A percentile compares a stretch with the other conserved stretches of the same genome.
These are phyloP conservation scores for Mortierella sp. DNA, from an alignment of 371 early-diverging fungal genomes.

Conservation along the genomic window DNA sequence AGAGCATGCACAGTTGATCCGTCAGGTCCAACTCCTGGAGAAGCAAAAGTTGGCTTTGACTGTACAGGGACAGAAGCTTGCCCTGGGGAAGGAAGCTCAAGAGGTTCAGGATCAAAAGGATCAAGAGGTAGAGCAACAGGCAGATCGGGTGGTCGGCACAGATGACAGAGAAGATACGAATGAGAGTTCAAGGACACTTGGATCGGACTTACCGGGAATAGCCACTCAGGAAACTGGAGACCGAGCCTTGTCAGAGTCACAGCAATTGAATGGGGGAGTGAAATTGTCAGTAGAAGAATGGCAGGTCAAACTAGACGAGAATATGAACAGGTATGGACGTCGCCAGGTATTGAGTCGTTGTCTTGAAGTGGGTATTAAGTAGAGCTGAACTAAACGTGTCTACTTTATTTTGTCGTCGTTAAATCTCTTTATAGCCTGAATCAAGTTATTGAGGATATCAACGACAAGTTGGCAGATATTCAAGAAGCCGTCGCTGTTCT, in stretches of 20 bases:
- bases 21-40: slow-evolving; percentile 42
- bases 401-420: no score
- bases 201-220: neutral
- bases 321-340: slow-evolving; percentile 30
- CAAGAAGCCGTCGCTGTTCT: slow-evolving; percentile 46
- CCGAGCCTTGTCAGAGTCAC: slow-evolving; percentile 1
- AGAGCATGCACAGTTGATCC: slow-evolving; percentile 49
- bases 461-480: slow-evolving; percentile 48
- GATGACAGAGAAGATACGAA: slow-evolving; percentile 2
- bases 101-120: slow-evolving; percentile 31
- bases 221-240: neutral
- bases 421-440: slow-evolving; percentile 18
- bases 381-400: no score
- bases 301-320: slow-evolving; percentile 38
- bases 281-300: slow-evolving; percentile 33
- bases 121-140: slow-evolving; percentile 19
- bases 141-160: slow-evolving; percentile 28
- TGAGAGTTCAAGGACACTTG: neutral
- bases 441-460: slow-evolving; percentile 37
- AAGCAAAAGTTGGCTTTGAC: slow-evolving; percentile 40
- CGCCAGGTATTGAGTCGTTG: no score
- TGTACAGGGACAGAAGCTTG: slow-evolving; percentile 37
- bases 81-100: slow-evolving; percentile 30
- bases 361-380: no score
- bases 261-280: slow-evolving; percentile 4